Percentiles rank a stretch among this genome's conserved stretches.
Conservation (phyloP, 2,329 filamentous ascomycete species). For the Epichloe sp. region DNA sequence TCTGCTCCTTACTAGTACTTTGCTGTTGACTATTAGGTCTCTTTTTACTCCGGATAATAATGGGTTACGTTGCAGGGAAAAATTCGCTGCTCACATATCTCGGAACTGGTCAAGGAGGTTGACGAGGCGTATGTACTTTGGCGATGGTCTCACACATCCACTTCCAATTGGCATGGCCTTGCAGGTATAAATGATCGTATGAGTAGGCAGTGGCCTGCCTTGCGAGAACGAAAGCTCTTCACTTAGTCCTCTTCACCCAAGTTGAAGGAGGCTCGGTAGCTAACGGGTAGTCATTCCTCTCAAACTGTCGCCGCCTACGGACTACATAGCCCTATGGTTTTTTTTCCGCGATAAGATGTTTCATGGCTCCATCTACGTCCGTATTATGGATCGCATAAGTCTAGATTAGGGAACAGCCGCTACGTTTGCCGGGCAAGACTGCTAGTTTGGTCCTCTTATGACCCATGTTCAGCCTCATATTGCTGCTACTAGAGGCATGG, state of each 20-base stretch:
- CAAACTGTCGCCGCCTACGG: not conserved
- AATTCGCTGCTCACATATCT: not conserved
- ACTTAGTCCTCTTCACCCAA: not conserved
- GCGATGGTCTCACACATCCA: not conserved
- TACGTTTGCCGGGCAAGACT: not conserved
- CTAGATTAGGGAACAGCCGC: not conserved
- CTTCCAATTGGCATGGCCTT: not conserved
- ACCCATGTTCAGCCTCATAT: not conserved
- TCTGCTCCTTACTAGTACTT: too few relatives aligned
- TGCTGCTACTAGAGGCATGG: conserved; percentile 12
- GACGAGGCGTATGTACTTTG: not conserved
- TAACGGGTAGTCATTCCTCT: not conserved
- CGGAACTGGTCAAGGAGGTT: not conserved
- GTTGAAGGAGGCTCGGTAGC: not conserved
- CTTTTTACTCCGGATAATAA: too few relatives aligned
- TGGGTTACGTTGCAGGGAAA: not conserved
- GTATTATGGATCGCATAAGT: not conserved
- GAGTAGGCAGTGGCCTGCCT: not conserved
- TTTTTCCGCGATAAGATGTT: not conserved
- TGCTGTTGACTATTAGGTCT: not conserved
- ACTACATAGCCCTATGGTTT: not conserved
- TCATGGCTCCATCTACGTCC: not conserved
- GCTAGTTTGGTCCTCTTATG: not conserved
- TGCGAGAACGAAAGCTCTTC: not conserved
- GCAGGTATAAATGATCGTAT: not conserved